phyloP scores from a whole-genome alignment of 73 alveolate species.

The Durusdinium trenchii region DNA sequence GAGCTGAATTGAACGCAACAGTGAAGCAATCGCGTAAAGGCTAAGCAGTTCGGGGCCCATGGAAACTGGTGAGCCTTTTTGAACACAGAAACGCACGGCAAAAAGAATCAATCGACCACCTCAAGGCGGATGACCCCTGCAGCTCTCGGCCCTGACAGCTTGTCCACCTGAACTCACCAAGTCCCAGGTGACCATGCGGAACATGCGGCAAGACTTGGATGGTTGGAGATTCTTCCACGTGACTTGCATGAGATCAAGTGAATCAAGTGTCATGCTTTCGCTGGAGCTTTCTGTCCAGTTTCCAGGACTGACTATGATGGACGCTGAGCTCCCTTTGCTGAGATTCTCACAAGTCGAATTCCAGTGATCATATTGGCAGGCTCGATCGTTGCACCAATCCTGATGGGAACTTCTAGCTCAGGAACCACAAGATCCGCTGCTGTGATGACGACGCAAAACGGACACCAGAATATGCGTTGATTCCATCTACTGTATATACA shows the following conservation, averaged over 20 bases:
- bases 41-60: not conserved
- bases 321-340: not conserved
- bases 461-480: too few relatives aligned
- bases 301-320: too few relatives aligned
- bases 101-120: not conserved
- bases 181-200: too few relatives aligned
- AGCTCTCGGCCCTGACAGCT: conserved; percentile 77
- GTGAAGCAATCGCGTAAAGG: not conserved
- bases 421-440: too few relatives aligned
- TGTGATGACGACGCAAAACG: too few relatives aligned
- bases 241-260: too few relatives aligned
- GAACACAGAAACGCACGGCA: not conserved
- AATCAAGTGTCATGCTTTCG: too few relatives aligned
- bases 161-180: conserved; percentile 68
- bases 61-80: not conserved
- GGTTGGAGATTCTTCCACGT: too few relatives aligned
- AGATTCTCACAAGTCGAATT: conserved; percentile 23
- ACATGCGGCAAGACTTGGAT: too few relatives aligned
- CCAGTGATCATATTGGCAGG: conserved; percentile 95
- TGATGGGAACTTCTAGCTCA: not conserved
- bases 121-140: conserved; percentile 67
- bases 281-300: too few relatives aligned
- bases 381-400: conserved; percentile 94
- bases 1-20: not conserved
- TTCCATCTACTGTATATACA: too few relatives aligned